phyloP scores from a whole-genome alignment of 306 rosid genomes.

The Fragaria nilgerrensis region DNA sequence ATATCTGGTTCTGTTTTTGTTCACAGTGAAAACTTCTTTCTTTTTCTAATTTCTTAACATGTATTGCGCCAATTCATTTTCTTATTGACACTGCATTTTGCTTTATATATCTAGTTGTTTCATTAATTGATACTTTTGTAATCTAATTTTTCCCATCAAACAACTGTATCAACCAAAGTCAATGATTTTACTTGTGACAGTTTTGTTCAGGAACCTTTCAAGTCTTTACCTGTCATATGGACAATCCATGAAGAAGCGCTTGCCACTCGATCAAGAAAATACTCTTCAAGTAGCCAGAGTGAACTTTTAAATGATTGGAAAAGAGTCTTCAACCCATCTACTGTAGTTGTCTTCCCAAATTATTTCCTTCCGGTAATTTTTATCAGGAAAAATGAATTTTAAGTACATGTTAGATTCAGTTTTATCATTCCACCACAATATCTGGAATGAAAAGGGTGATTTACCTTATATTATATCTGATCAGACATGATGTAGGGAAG shows the following conservation, averaged over 20 bases:
- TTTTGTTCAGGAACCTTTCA: slow-evolving; percentile 96
- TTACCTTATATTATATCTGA: not conserved
- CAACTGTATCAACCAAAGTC: slow-evolving; percentile 33
- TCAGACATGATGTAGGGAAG: not conserved
- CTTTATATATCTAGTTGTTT: slow-evolving; percentile 5
- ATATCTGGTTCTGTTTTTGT: not conserved
- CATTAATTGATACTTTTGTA: slow-evolving; percentile 4
- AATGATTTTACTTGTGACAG: slow-evolving; percentile 75
- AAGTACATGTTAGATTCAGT: slow-evolving; percentile 8
- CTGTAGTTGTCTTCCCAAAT: slow-evolving; percentile 90
- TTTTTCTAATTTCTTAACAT: not conserved
- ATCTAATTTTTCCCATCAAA: slow-evolving; percentile 14
- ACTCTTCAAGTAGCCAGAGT: slow-evolving; percentile 43
- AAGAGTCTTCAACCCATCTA: slow-evolving; percentile 80
- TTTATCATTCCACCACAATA: slow-evolving; percentile 8
- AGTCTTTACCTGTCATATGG: slow-evolving; percentile 87
- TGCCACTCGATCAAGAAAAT: slow-evolving; percentile 66
- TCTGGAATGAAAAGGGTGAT: slow-evolving; percentile 10
- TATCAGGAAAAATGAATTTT: slow-evolving; percentile 19
- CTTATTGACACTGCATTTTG: slow-evolving; percentile 2
- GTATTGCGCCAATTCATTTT: not conserved
- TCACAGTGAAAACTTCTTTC: not conserved
- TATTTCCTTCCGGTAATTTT: slow-evolving; percentile 83
- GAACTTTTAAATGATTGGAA: slow-evolving; percentile 88
- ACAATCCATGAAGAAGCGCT: slow-evolving; percentile 72